Conservation (phyloP, 1,284 basidiomycete genomes). For the Porphyrellus sp. region DNA sequence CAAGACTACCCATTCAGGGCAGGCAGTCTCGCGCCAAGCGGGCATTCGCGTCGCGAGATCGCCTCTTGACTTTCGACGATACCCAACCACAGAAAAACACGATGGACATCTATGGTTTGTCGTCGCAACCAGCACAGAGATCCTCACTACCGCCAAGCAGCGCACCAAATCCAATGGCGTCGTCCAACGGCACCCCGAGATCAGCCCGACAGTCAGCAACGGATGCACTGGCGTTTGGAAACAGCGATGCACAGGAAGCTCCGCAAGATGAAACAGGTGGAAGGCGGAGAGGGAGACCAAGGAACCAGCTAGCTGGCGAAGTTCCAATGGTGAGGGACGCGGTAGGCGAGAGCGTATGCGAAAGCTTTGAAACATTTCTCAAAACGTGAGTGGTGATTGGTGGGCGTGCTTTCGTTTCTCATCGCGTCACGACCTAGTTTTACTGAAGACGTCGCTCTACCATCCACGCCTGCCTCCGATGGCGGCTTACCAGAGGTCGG, state of each 20-base stretch:
- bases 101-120: slow-evolving; percentile 43
- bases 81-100: slow-evolving; percentile 11
- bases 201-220: slow-evolving; percentile 46
- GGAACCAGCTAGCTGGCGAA: slow-evolving; percentile 55
- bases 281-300: slow-evolving; percentile 46
- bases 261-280: slow-evolving; percentile 37
- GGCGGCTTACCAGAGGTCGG: slow-evolving; percentile 53
- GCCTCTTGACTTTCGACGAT: slow-evolving; percentile 6
- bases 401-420: neutral
- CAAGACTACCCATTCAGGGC: slow-evolving; percentile 36
- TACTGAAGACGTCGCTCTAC: slow-evolving; percentile 74
- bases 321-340: slow-evolving; percentile 87
- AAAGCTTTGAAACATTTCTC: slow-evolving; percentile 88
- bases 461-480: slow-evolving; percentile 72
- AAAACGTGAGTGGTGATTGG: slow-evolving; percentile 64
- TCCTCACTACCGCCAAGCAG: slow-evolving; percentile 68
- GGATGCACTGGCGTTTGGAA: slow-evolving; percentile 61
- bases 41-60: slow-evolving; percentile 28
- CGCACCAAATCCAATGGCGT: slow-evolving; percentile 49
- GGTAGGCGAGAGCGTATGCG: slow-evolving; percentile 89
- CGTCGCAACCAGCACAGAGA: slow-evolving; percentile 42
- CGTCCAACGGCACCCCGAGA: slow-evolving; percentile 41
- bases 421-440: slow-evolving; percentile 49
- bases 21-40: slow-evolving; percentile 42
- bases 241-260: slow-evolving; percentile 51